Evolutionary conservation across 139 green algal genomes (phyloP), one percentile per base, ranked within the genome.

Genomic region (Tetradesmus obliquus): DNA sequence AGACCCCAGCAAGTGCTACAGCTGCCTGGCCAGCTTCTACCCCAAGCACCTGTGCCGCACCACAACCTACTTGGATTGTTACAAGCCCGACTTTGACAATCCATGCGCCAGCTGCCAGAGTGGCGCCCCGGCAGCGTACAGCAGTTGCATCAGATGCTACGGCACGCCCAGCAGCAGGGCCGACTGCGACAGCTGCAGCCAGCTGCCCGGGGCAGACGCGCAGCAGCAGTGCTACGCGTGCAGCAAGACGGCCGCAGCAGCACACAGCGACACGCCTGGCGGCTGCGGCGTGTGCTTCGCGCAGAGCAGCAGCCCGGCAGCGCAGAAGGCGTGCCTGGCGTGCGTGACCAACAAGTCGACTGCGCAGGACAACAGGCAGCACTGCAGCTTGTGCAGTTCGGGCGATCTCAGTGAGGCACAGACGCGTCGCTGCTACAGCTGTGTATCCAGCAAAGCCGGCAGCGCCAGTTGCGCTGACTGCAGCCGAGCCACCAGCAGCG

Each of bases 71-170:
- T 3, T 54, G n/a, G 69, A 82, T 22, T 90, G 86, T 60, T 90
- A 90, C 86, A 90, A 90, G 32, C 86, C 86, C 6, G 86, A 90
- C 62, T 90, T 83, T 69, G 86, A 90, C 86, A 90, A 90, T 19
- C 86, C 86, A 7, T 90, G 86, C 53, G 86, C 86, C 9, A 60
- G 13, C 9, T 90, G 86, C 53, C 86, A 90, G 69, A 45, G 13
- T n/a, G 86, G 62, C 71, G 22, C 86, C 4, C 22, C 86, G 45
- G 45, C n/a, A 13, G 66, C 69, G n/a, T 82, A 90, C 13, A 32
- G 58, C 32, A 82, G 66, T 32, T 90, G 86, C 86, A 83, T 90
- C 5, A n/a, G 9, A 3, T 90, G 86, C 66, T 90, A 90, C 57
- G n/a, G 9, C 6, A 22, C 53, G 1, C 86, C 86, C 15, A 51